Evolutionary conservation across 805 yeast genomes (phyloP).

Genomic region (Saccharomycopsis oosterbeekiorum): DNA sequence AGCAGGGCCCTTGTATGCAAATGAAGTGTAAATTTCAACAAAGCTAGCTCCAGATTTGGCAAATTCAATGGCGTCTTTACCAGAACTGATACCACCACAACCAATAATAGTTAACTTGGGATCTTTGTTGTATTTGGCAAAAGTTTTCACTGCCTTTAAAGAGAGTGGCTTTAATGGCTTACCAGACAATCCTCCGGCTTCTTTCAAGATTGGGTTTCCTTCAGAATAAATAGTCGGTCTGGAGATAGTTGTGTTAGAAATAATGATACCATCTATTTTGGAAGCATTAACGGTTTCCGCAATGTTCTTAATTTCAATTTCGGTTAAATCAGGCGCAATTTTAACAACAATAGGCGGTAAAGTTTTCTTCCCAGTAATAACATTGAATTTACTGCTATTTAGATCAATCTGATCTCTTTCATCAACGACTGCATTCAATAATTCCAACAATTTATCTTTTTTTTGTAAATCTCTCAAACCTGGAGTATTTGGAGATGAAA

Average conservation of each 20-base stretch:
- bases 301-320: conserved; percentile 69
- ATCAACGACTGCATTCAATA: conserved; percentile 56
- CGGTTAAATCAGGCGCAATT: conserved; percentile 87
- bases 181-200: conserved; percentile 91
- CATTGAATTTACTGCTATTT: conserved; percentile 29
- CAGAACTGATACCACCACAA: conserved; percentile 88
- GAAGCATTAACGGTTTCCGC: conserved; percentile 71
- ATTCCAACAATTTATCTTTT: conserved; percentile 58
- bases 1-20: conserved; percentile 91
- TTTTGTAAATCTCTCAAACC: conserved; percentile 82
- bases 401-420: conserved; percentile 52
- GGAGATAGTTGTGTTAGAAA: conserved; percentile 85
- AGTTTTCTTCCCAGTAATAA: conserved; percentile 22
- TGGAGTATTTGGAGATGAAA: conserved; percentile 94
- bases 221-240: conserved; percentile 59
- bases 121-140: conserved; percentile 63
- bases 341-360: conserved; percentile 79
- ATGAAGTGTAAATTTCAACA: conserved; percentile 78
- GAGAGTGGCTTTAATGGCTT: conserved; percentile 77
- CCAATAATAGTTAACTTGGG: conserved; percentile 72
- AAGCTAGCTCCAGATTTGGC: conserved; percentile 92
- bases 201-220: conserved; percentile 33
- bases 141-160: conserved; percentile 55
- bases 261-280: conserved; percentile 81
- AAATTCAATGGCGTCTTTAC: conserved; percentile 82